Evolutionary conservation across 139 green algal species (phyloP).

Genomic region (Desmodesmus armatus): DNA sequence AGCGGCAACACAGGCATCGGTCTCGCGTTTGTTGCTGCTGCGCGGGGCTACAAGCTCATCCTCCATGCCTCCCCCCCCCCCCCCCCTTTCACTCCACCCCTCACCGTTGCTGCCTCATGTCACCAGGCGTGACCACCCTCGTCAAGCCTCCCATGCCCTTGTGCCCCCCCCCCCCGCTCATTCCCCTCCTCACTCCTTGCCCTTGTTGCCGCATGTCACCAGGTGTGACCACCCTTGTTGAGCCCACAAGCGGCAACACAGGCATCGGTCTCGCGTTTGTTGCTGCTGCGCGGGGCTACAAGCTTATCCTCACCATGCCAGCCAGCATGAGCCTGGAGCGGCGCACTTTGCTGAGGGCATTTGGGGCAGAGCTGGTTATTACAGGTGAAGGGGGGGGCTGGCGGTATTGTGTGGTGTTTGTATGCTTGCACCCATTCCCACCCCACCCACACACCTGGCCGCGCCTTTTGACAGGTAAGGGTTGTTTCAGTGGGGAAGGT

Average conservation of each 20-base stretch:
- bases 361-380: slow-evolving; percentile 87
- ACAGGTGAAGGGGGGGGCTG: slow-evolving; percentile 55
- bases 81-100: too few relatives aligned
- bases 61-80: too few relatives aligned
- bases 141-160: not conserved
- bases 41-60: slow-evolving; percentile 96
- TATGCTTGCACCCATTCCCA: too few relatives aligned
- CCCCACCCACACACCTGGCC: too few relatives aligned
- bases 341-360: slow-evolving; percentile 92
- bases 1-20: slow-evolving; percentile 97
- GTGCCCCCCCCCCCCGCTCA: not conserved
- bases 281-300: slow-evolving; percentile 95
- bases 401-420: too few relatives aligned
- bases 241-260: slow-evolving; percentile 97
- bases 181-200: not conserved
- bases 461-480: too few relatives aligned
- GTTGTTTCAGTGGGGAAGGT: too few relatives aligned
- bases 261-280: slow-evolving; percentile 98
- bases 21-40: slow-evolving; percentile 94
- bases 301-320: slow-evolving; percentile 98
- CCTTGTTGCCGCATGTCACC: not conserved
- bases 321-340: slow-evolving; percentile 97
- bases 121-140: too few relatives aligned
- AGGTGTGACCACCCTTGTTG: slow-evolving; percentile 65
- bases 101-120: too few relatives aligned